Evolutionary conservation across 306 rosid genomes (phyloP).

Genomic region (Begonia fuchsioides): DNA sequence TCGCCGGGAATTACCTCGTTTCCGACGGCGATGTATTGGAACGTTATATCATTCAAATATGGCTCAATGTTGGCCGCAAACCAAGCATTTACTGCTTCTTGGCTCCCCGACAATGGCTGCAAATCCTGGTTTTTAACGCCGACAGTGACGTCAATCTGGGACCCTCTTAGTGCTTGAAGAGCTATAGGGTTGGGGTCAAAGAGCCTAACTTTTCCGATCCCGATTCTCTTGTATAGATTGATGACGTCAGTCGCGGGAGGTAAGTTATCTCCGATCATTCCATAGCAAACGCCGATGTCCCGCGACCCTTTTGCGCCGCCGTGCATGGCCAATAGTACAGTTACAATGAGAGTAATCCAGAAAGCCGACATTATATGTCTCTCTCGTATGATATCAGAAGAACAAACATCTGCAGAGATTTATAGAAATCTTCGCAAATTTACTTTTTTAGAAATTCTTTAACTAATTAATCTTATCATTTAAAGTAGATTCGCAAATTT

Average conservation of each 20-base stretch:
- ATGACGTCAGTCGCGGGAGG: slow-evolving; percentile 14
- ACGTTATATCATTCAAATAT: no score
- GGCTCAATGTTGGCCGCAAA: slow-evolving; percentile 8
- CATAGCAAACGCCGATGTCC: slow-evolving; percentile 14
- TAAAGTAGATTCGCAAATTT: no score
- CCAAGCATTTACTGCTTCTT: slow-evolving; percentile 11
- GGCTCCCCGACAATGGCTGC: slow-evolving; percentile 3
- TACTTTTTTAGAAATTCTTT: no score
- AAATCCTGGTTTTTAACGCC: slow-evolving; percentile 15
- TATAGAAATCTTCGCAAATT: no score
- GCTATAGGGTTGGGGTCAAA: slow-evolving; percentile 8
- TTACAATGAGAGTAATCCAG: no score
- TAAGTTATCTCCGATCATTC: slow-evolving; percentile 13
- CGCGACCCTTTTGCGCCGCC: neutral
- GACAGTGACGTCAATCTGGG: slow-evolving; percentile 1
- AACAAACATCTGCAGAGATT: no score
- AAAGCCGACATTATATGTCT: no score
- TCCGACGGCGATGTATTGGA: slow-evolving; percentile 7
- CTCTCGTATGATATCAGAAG: no score
- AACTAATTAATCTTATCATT: no score
- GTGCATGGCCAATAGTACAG: no score
- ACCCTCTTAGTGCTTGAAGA: slow-evolving; percentile 11
- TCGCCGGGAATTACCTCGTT: slow-evolving; percentile 14
- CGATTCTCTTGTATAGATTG: no score
- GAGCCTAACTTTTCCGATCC: slow-evolving; percentile 12